Evolutionary conservation across 2,329 filamentous ascomycete species (phyloP).

Genomic region (Sclerotinia borealis): DNA sequence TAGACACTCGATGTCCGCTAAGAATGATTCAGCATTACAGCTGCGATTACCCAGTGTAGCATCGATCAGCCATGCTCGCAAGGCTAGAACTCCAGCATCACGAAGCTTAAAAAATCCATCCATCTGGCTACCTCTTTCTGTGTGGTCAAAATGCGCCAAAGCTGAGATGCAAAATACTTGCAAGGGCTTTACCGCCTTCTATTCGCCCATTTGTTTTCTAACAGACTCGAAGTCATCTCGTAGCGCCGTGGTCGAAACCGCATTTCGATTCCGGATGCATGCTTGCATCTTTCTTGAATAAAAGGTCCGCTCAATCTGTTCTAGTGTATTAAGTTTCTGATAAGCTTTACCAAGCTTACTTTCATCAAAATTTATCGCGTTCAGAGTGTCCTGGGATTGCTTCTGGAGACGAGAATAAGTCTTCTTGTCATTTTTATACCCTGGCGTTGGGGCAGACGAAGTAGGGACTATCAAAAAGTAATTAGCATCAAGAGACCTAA

Average conservation of each 20-base stretch:
- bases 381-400: neutral
- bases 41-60: conserved; percentile 15
- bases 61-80: conserved; percentile 15
- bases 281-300: neutral
- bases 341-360: neutral
- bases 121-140: neutral
- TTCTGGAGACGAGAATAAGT: neutral
- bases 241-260: neutral
- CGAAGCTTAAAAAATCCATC: conserved; percentile 11
- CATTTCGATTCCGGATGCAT: conserved; percentile 17
- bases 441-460: neutral
- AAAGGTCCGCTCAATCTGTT: too few species aligned
- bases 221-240: conserved; percentile 13
- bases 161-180: conserved; percentile 18
- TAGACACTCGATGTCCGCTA: conserved; percentile 16
- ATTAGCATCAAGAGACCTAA: neutral
- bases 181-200: conserved; percentile 1
- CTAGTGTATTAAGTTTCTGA: too few species aligned
- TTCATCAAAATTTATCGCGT: neutral
- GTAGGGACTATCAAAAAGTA: neutral
- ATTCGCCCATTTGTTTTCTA: conserved; percentile 11
- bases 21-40: conserved; percentile 14
- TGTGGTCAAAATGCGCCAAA: neutral
- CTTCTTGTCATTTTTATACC: neutral
- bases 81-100: conserved; percentile 14